Base-by-base conservation (phyloP, 768 basidiomycete genomes). In the Mycena chlorophos region DNA sequence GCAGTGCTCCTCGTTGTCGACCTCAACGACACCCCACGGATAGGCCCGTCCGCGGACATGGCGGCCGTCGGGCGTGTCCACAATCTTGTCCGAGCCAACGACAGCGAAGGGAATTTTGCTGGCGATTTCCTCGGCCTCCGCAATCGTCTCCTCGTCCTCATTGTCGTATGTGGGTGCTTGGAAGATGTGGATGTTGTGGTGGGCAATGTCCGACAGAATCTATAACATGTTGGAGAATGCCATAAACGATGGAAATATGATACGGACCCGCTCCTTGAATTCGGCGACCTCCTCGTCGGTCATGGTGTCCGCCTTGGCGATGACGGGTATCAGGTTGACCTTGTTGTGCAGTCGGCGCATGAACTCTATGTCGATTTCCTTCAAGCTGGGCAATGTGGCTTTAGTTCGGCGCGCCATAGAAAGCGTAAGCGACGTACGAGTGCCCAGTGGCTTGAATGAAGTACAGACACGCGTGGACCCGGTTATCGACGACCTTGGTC, bases 381-480 rank as follows among this genome's bases (percentile, higher is more conserved):
- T 98, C 66, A 99, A 80, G 12, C 95, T 98, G 62, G 5, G 23
- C 42, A 14, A 46, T 13, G n/a, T 31, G 46, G 30, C 3, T 45
- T 52, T 46, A 48, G 40, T 6, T 6, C 22, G n/a, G 40, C 13
- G 20, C 6, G 22, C 8, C 14, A 54, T 29, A 34, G 43, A 69
- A 45, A 25, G 25, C 40, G 50, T 2, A 23, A 20, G 46, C 29
- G 29, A 75, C 93, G 76, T 71, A 97, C 93, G 95, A 88, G 72
- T 99, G 97, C 57, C 97, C 96, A 1, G 96, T 98, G 30, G 97
- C 94, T 68, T 98, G 94, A 63, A 99, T 95, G 72, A 99, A 99
- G 80, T 99, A 99, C 54, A 99, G 80, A 73, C 97, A 98, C 16
- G 97, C 97, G 70, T 99, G 97, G 38, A 99, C 91, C 45, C 97